Evolutionary conservation across 345 rosid genomes (phyloP).

Genomic region (Kernera saxatilis): DNA sequence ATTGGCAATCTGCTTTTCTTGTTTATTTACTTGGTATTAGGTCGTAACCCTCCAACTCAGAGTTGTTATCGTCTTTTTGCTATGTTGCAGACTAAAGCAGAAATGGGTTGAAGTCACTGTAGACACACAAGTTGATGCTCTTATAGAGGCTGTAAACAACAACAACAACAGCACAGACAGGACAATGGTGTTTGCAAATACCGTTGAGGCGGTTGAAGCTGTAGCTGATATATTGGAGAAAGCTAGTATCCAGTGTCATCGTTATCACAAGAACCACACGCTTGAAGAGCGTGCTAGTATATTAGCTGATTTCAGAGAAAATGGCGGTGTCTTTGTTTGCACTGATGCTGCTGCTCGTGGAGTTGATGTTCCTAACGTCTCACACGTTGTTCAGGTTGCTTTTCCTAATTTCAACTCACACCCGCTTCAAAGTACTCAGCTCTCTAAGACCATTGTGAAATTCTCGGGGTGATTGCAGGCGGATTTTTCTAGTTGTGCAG

Average conservation of each 20-base stretch:
- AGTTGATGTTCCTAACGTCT: constrained; percentile 85
- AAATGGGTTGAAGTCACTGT: constrained; percentile 81
- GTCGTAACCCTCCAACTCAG: background rate
- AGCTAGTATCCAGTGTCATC: constrained; percentile 70
- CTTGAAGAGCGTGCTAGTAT: constrained; percentile 71
- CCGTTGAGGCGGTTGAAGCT: constrained; percentile 87
- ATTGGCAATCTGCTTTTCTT: background rate
- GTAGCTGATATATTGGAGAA: constrained; percentile 66
- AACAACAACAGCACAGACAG: constrained; percentile 37
- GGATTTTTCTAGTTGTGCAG: constrained; percentile 89
- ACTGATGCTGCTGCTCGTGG: constrained; percentile 99
- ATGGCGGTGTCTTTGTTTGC: constrained; percentile 84
- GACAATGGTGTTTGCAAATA: constrained; percentile 94
- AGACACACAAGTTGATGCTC: constrained; percentile 83
- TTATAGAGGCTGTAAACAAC: constrained; percentile 63
- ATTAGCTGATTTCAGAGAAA: constrained; percentile 59
- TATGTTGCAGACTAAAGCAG: constrained; percentile 62
- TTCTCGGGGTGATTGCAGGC: constrained; percentile 52
- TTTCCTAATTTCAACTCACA: constrained; percentile 1
- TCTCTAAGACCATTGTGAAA: background rate
- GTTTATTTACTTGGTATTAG: background rate
- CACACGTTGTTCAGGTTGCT: constrained; percentile 87
- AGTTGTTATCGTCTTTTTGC: constrained; percentile 7
- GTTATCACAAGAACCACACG: constrained; percentile 81
- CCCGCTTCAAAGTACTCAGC: background rate